These are phyloP conservation scores for Lactuca saligna DNA, from an alignment of 129 eudicot species.

Conservation along the genomic window DNA sequence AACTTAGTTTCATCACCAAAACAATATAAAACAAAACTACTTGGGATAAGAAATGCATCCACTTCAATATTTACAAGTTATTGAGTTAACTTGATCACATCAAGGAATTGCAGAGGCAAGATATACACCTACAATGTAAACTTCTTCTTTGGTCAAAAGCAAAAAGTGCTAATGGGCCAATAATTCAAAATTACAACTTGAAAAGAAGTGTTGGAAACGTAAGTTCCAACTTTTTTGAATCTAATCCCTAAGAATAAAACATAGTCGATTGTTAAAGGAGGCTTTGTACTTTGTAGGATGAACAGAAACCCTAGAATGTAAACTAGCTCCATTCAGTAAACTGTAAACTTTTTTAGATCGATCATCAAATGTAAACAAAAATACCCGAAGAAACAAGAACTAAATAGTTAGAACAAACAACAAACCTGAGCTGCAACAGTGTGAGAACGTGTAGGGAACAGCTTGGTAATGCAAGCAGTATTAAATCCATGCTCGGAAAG, in stretches of 20 bases:
- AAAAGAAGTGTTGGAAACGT: slow-evolving; percentile 10
- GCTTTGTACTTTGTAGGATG: slow-evolving; percentile 8
- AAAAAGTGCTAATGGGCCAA: slow-evolving; percentile 3
- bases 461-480: slow-evolving; percentile 97
- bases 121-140: background rate
- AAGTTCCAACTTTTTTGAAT: slow-evolving; percentile 12
- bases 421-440: slow-evolving; percentile 98
- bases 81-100: too few relatives aligned
- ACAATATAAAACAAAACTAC: background rate
- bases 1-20: slow-evolving; percentile 1
- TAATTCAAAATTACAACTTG: slow-evolving; percentile 11
- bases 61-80: slow-evolving; percentile 4
- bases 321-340: slow-evolving; percentile 12
- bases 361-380: slow-evolving; percentile 17
- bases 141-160: slow-evolving; percentile 1
- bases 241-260: background rate
- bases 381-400: background rate
- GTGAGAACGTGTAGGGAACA: slow-evolving; percentile 96
- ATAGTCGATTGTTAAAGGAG: slow-evolving; percentile 4
- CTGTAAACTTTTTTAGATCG: slow-evolving; percentile 1
- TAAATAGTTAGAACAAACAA: background rate
- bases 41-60: slow-evolving; percentile 12
- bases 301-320: slow-evolving; percentile 18
- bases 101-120: background rate
- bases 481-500: slow-evolving; percentile 95